Evolutionary conservation across 176 grass and related monocot genomes (phyloP).

Genomic region (Tillandsia leiboldiana): DNA sequence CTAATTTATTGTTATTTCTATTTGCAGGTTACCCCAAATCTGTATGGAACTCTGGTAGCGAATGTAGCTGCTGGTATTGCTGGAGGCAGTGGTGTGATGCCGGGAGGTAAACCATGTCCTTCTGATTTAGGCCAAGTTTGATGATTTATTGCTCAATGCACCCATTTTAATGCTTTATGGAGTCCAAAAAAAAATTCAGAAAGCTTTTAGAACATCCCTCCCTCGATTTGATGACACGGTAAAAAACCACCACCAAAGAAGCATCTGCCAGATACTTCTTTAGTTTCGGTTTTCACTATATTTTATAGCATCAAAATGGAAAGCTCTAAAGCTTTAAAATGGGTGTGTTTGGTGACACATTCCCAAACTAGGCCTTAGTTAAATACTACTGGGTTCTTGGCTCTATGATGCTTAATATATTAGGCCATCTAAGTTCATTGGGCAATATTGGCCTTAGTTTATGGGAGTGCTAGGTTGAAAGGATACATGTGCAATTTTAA

Average conservation of each 20-base stretch:
- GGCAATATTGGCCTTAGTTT: no score
- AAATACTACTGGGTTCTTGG: no score
- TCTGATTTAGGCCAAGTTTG: not conserved
- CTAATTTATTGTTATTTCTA: slow-evolving; percentile 19
- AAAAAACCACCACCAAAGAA: no score
- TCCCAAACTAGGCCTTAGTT: not conserved
- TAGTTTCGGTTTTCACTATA: no score
- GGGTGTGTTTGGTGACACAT: not conserved
- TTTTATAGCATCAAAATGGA: no score
- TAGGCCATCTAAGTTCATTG: not conserved
- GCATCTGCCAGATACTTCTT: no score
- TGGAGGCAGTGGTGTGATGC: slow-evolving; percentile 93
- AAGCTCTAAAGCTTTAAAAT: no score
- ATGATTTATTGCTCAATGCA: not conserved
- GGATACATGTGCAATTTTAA: no score
- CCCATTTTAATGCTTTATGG: not conserved
- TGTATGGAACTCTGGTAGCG: slow-evolving; percentile 93
- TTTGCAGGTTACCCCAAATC: slow-evolving; percentile 92
- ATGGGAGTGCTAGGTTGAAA: no score
- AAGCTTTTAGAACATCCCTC: no score
- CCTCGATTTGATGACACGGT: no score
- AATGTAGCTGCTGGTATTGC: slow-evolving; percentile 96
- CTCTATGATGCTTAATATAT: not conserved
- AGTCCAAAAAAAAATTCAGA: no score
- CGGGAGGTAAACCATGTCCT: slow-evolving; percentile 50